These are phyloP conservation scores for Hymenoscyphus fraxineus DNA, from an alignment of 2,329 filamentous ascomycete species.

Conservation along the genomic window DNA sequence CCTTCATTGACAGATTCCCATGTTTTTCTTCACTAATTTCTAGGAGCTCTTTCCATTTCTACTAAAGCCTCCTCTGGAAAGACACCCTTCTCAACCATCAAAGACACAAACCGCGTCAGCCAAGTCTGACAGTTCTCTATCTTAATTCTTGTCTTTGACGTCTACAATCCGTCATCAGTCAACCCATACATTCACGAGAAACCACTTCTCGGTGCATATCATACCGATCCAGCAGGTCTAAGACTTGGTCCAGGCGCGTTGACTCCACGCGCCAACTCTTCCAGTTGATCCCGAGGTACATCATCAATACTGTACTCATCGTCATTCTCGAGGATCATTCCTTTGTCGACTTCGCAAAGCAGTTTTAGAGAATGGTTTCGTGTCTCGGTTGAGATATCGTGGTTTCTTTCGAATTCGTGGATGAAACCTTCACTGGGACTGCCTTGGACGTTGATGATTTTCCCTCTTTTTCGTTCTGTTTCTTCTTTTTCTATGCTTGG, in stretches of 20 bases:
- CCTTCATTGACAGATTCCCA: background rate
- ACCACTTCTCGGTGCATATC: background rate
- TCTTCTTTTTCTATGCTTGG: slow-evolving; percentile 14
- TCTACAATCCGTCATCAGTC: slow-evolving; percentile 14
- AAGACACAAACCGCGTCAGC: slow-evolving; percentile 23
- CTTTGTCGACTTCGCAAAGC: slow-evolving; percentile 8
- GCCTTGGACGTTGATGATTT: slow-evolving; percentile 27
- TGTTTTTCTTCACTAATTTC: slow-evolving; percentile 3
- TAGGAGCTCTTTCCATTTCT: slow-evolving; percentile 11
- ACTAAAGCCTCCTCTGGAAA: slow-evolving; percentile 9
- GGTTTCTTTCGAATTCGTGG: slow-evolving; percentile 25
- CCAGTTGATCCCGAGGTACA: slow-evolving; percentile 18
- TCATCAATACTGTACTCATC: slow-evolving; percentile 3
- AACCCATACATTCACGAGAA: no score
- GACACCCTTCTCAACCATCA: slow-evolving; percentile 18
- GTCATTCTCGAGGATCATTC: slow-evolving; percentile 5
- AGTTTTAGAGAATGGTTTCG: slow-evolving; percentile 7
- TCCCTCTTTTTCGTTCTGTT: slow-evolving; percentile 18
- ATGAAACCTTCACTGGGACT: slow-evolving; percentile 24
- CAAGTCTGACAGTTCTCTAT: slow-evolving; percentile 30
- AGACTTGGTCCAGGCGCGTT: slow-evolving; percentile 26
- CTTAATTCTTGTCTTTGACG: slow-evolving; percentile 20
- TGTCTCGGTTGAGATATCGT: slow-evolving; percentile 15
- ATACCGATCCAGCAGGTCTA: slow-evolving; percentile 15
- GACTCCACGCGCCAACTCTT: slow-evolving; percentile 24